phyloP scores from a whole-genome alignment of 768 basidiomycete species.

The Russula sp. region DNA sequence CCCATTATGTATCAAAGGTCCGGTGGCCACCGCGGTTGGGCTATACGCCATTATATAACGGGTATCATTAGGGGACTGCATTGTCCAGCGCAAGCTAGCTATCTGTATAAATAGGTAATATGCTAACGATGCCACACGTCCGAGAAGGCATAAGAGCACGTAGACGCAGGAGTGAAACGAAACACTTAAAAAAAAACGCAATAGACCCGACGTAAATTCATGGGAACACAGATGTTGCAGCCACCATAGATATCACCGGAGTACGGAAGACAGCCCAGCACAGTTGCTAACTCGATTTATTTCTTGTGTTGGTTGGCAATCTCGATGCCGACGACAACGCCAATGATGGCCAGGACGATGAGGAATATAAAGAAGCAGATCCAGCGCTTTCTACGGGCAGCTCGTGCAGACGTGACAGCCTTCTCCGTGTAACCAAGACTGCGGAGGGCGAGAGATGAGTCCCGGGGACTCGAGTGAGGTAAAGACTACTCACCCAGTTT shows the following conservation, averaged over 20 bases:
- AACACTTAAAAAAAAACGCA: neutral
- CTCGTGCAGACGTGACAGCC: constrained; percentile 79
- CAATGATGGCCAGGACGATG: constrained; percentile 56
- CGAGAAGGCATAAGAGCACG: neutral
- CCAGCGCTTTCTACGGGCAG: constrained; percentile 94
- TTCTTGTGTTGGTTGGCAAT: constrained; percentile 42
- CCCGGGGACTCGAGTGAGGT: neutral
- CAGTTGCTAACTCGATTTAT: constrained; percentile 3
- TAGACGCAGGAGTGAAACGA: neutral
- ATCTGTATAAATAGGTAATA: constrained; percentile 1
- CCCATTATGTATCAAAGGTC: neutral
- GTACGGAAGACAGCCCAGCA: neutral
- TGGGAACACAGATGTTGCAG: neutral
- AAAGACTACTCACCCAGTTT: constrained; percentile 58
- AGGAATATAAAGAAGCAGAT: constrained; percentile 83
- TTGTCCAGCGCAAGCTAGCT: constrained; percentile 3
- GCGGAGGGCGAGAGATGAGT: constrained; percentile 14
- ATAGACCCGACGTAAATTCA: constrained; percentile 5
- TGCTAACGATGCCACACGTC: constrained; percentile 3
- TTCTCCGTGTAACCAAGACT: constrained; percentile 81
- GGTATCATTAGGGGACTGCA: constrained; percentile 11
- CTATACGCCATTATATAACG: neutral
- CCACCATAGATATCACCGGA: neutral
- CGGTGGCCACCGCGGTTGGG: too few relatives aligned
- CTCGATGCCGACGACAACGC: constrained; percentile 56